Evolutionary conservation across 176 grass and related monocot species (phyloP).

Genomic region (Cenchrus americanus): DNA sequence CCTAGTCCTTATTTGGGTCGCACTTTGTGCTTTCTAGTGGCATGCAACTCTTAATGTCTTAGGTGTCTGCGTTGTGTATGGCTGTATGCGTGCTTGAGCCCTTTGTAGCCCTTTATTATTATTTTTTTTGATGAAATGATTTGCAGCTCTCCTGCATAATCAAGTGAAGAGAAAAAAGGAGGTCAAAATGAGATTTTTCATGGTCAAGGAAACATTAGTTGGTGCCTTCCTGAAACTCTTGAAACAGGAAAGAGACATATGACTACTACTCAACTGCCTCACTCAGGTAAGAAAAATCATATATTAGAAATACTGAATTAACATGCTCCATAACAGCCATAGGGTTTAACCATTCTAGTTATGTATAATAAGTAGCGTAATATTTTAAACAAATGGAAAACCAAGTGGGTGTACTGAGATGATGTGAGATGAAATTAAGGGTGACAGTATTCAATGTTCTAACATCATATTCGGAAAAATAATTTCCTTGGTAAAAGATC

Average conservation of each 20-base stretch:
- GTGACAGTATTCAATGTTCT: neutral
- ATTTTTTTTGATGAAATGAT: neutral
- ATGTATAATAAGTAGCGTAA: neutral
- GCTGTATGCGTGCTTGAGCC: neutral
- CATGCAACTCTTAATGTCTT: neutral
- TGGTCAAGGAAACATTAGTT: neutral
- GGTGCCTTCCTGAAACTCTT: neutral
- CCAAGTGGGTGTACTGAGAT: slow-evolving; percentile 33
- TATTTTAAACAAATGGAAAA: neutral
- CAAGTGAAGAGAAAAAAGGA: neutral
- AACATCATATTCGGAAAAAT: neutral
- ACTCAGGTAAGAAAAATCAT: neutral
- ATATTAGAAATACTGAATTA: neutral
- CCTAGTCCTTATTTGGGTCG: neutral
- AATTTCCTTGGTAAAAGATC: neutral
- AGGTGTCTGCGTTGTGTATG: neutral
- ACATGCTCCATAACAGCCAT: slow-evolving; percentile 24
- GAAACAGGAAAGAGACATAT: neutral
- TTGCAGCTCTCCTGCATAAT: neutral
- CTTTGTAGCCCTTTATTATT: neutral
- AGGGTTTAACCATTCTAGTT: neutral
- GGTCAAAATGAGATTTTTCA: neutral
- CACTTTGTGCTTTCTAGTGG: neutral
- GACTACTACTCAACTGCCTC: neutral
- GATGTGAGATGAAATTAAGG: neutral